Conservation (phyloP, 78 protist genomes). For the Polysphondylium violaceum region DNA sequence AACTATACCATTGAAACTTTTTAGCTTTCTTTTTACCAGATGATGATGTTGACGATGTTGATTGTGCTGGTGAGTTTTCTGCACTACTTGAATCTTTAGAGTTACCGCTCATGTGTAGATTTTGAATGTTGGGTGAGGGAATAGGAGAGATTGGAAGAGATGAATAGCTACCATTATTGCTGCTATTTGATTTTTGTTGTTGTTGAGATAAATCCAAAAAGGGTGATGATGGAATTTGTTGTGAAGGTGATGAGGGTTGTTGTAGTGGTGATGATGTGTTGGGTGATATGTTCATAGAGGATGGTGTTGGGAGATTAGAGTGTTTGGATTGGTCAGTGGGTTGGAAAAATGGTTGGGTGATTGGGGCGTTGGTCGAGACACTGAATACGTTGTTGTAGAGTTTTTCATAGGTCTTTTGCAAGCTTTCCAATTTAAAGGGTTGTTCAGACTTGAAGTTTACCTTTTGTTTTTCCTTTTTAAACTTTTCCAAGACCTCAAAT, state of each 20-base stretch:
- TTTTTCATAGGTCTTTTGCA: constrained; percentile 47
- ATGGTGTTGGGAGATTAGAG: no score
- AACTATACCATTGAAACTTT: constrained; percentile 60
- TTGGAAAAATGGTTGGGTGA: no score
- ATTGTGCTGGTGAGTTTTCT: not conserved
- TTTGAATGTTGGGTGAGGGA: no score
- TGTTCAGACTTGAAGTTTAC: not conserved
- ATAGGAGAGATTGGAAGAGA: no score
- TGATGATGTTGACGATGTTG: not conserved
- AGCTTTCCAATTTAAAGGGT: constrained; percentile 28
- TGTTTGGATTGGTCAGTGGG: no score
- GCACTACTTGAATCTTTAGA: not conserved
- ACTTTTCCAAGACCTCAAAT: constrained; percentile 37
- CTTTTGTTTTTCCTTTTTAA: constrained; percentile 6
- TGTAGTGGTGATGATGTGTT: no score
- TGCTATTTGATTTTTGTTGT: constrained; percentile 13
- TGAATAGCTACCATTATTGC: no score
- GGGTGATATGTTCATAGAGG: no score
- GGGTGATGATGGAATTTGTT: not conserved
- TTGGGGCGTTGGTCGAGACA: no score
- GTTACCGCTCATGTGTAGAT: constrained; percentile 10
- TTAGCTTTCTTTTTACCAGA: constrained; percentile 35
- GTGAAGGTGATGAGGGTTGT: no score
- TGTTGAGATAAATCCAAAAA: constrained; percentile 2
- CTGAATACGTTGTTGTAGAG: constrained; percentile 31